These are phyloP conservation scores for Monascus ruber DNA, from an alignment of 2,329 filamentous ascomycete genomes.

Conservation along the genomic window DNA sequence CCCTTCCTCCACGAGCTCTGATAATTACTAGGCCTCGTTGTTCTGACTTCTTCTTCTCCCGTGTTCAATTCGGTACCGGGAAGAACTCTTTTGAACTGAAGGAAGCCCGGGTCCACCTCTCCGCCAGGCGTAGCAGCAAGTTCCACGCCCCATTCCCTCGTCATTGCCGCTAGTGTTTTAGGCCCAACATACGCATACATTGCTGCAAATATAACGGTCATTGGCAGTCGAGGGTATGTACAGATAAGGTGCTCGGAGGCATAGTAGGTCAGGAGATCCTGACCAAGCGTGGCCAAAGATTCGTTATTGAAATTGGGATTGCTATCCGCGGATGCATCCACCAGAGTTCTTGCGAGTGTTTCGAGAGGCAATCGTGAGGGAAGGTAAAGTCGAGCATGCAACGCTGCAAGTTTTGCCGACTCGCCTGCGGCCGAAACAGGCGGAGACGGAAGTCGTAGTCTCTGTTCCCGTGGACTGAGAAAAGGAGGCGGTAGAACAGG, in stretches of 20 bases:
- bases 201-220: slow-evolving; percentile 74
- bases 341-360: slow-evolving; percentile 73
- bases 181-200: slow-evolving; percentile 75
- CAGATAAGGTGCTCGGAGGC: slow-evolving; percentile 78
- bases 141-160: slow-evolving; percentile 85
- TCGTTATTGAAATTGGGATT: slow-evolving; percentile 79
- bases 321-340: slow-evolving; percentile 73
- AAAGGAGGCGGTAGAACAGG: slow-evolving; percentile 11
- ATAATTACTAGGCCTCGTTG: slow-evolving; percentile 33
- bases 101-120: slow-evolving; percentile 81
- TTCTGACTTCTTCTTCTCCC: slow-evolving; percentile 26
- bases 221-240: slow-evolving; percentile 81
- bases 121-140: slow-evolving; percentile 71
- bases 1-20: slow-evolving; percentile 55
- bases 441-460: slow-evolving; percentile 55
- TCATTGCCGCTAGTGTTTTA: slow-evolving; percentile 60
- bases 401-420: slow-evolving; percentile 82
- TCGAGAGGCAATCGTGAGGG: slow-evolving; percentile 71
- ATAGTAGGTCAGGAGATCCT: slow-evolving; percentile 77
- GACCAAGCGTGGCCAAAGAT: slow-evolving; percentile 68
- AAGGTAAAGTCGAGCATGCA: slow-evolving; percentile 79
- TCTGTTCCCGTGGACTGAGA: slow-evolving; percentile 18
- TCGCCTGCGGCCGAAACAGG: slow-evolving; percentile 52
- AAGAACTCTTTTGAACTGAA: slow-evolving; percentile 58
- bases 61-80: slow-evolving; percentile 33